Base-by-base conservation (phyloP, 352 stramenopile genomes). In the Blastocystis sp. region DNA sequence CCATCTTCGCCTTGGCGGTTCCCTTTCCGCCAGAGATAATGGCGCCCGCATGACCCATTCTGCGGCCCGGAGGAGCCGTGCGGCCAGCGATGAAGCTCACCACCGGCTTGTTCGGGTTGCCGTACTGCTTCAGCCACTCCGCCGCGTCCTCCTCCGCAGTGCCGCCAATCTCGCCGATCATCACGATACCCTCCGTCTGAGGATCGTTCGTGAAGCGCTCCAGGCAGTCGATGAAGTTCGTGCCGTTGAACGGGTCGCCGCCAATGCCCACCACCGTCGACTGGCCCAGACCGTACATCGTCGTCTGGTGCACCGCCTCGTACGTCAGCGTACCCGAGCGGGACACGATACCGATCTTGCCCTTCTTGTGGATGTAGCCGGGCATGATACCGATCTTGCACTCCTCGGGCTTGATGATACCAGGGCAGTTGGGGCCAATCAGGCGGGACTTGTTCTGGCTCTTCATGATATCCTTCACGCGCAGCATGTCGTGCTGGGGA, bases 331-430 rank as follows among this genome's bases (percentile, higher is more conserved):
- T 99, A 64, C 97, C 97, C 59, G 93, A 98, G 81, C 97, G 94
- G 42, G 94, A 98, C n/a, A 99, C 97, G 76, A 99, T 97, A 89
- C 97, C 97, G 90, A 99, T 98, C 91, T 98, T 98, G 71, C 97
- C 97, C 87, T 93, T 93, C 90, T 93, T 93, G 92, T 99, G 97
- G 92, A 99, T 99, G 93, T 99, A 98, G 74, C 96, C 97, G 77
- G 97, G 97, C 97, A 99, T 99, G 92, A 99, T 99, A 80, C 97
- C 97, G 92, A 99, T 98, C 92, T 99, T 99, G 91, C 95, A 98
- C 92, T 99, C 97, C 65, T 95, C 96, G 0, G 97, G 96, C 92
- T 99, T 99, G 93, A 99, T 99, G 90, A 99, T 99, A 89, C 97
- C 97, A 48, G 97, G 97, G 93, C 97, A 99, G 93, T 99, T 99